phyloP scores from a whole-genome alignment of 1,284 basidiomycete species.

The Ceratobasidium sp. region DNA sequence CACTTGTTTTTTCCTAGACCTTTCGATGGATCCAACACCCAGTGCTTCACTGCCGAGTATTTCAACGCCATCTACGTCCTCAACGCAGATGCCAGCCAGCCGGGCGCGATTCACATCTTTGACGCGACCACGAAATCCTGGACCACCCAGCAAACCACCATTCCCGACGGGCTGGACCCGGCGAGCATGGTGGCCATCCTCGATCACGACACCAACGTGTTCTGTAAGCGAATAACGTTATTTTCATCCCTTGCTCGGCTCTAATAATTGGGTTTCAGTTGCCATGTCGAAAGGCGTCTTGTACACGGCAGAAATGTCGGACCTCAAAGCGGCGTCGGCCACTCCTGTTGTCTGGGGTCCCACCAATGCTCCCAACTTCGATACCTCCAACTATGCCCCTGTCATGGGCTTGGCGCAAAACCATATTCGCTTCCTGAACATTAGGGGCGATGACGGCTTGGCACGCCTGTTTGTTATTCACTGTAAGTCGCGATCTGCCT shows the following conservation, averaged over 20 bases:
- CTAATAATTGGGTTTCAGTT: conserved; percentile 52
- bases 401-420: conserved; percentile 81
- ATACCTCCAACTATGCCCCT: conserved; percentile 62
- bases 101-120: conserved; percentile 71
- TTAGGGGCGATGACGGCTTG: conserved; percentile 69
- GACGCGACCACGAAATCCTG: conserved; percentile 66
- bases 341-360: conserved; percentile 66
- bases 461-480: conserved; percentile 87
- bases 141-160: conserved; percentile 60
- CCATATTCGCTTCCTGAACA: conserved; percentile 79
- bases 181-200: conserved; percentile 68
- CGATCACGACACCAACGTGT: conserved; percentile 88
- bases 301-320: conserved; percentile 70
- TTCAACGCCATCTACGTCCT: conserved; percentile 80
- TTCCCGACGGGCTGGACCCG: conserved; percentile 60
- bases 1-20: conserved; percentile 55
- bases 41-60: conserved; percentile 64
- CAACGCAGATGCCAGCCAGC: conserved; percentile 71
- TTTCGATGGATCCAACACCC: conserved; percentile 68
- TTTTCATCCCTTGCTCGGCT: conserved; percentile 41
- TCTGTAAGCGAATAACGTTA: conserved; percentile 59
- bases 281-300: conserved; percentile 65
- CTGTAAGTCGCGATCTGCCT: conserved; percentile 63
- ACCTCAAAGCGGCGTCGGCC: conserved; percentile 63
- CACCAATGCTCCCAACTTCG: conserved; percentile 61